Conservation (phyloP, 805 yeast species). For the Ogataea saltuana region DNA sequence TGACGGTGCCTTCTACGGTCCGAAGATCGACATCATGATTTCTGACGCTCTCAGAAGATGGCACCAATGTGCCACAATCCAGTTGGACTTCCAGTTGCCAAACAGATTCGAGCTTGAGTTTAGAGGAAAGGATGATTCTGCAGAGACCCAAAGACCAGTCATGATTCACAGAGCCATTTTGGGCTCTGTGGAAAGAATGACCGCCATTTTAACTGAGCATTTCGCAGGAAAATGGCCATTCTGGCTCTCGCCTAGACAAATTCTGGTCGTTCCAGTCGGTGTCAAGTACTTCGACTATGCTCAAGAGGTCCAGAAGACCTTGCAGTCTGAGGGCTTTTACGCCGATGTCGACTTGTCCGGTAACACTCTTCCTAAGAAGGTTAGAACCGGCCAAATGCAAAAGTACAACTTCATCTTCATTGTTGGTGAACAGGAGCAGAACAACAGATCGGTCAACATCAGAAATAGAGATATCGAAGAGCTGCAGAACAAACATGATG, state of each 20-base stretch:
- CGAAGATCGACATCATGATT: constrained; percentile 94
- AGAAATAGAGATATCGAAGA: constrained; percentile 95
- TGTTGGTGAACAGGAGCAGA: constrained; percentile 94
- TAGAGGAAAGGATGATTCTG: constrained; percentile 65
- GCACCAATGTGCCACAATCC: constrained; percentile 99
- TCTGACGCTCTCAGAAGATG: constrained; percentile 93
- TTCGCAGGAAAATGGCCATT: constrained; percentile 99
- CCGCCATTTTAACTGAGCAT: constrained; percentile 97
- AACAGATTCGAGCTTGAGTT: constrained; percentile 87
- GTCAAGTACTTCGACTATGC: constrained; percentile 92
- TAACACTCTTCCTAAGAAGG: constrained; percentile 97
- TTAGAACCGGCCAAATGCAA: constrained; percentile 92
- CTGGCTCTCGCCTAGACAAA: constrained; percentile 99
- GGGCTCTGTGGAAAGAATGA: constrained; percentile 99
- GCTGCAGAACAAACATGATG: constrained; percentile 90
- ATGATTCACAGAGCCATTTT: constrained; percentile 99
- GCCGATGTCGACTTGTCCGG: constrained; percentile 94
- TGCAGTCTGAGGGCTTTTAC: constrained; percentile 75
- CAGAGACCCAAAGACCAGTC: constrained; percentile 81
- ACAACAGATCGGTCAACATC: constrained; percentile 78
- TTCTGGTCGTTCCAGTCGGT: constrained; percentile 95
- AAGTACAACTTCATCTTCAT: constrained; percentile 94
- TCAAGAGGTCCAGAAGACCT: constrained; percentile 66
- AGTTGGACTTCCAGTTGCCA: constrained; percentile 98
- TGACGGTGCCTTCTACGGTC: constrained; percentile 96